phyloP scores from a whole-genome alignment of 2,329 filamentous ascomycete species.

The Emergomyces orientalis region DNA sequence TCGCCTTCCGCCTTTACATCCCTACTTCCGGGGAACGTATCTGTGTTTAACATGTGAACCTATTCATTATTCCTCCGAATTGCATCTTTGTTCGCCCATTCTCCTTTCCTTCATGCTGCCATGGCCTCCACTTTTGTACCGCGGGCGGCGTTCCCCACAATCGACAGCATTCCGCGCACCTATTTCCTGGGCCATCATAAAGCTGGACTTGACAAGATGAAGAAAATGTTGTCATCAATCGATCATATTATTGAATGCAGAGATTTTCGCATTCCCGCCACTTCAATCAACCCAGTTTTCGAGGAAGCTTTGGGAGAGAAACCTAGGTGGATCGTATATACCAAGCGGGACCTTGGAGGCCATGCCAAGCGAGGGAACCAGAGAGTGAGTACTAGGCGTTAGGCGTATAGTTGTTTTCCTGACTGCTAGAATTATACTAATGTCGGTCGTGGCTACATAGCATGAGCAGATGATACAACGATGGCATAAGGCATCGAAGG shows the following conservation, averaged over 20 bases:
- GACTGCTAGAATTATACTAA: neutral
- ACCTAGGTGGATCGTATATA: conserved; percentile 77
- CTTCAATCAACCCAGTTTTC: conserved; percentile 81
- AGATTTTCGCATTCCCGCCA: conserved; percentile 82
- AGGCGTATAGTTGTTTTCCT: neutral
- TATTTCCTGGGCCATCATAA: conserved; percentile 94
- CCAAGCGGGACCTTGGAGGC: conserved; percentile 69
- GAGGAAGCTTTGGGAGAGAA: conserved; percentile 65
- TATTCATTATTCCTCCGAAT: neutral
- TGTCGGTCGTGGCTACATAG: conserved; percentile 18
- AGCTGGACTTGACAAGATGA: conserved; percentile 72
- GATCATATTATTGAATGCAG: conserved; percentile 90
- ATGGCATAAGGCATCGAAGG: conserved; percentile 46
- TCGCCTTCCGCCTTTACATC: neutral
- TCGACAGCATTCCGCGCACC: conserved; percentile 68
- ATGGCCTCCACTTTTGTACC: conserved; percentile 53
- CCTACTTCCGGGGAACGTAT: neutral
- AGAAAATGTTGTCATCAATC: conserved; percentile 65
- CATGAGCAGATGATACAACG: conserved; percentile 44
- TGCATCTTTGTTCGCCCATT: neutral
- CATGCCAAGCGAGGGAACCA: conserved; percentile 32
- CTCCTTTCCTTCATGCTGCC: neutral
- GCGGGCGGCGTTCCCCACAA: conserved; percentile 61
- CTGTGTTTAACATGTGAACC: neutral
- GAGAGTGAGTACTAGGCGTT: conserved; percentile 26